Conservation (phyloP, 1,284 basidiomycete genomes). For the Coriolopsis trogii region DNA sequence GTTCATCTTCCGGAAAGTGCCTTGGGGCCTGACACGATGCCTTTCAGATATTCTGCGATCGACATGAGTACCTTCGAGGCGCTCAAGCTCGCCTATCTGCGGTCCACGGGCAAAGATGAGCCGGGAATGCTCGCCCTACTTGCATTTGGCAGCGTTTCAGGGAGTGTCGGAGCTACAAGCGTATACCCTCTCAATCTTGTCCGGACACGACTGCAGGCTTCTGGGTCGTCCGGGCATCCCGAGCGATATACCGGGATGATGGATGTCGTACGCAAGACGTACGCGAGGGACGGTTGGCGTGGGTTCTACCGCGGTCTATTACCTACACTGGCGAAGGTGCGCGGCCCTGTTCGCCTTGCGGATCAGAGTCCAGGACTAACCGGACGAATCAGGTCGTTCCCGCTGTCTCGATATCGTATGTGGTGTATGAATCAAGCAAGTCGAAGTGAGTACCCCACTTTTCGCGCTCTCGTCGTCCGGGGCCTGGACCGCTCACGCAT, state of each 20-base stretch:
- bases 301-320: slow-evolving; percentile 95
- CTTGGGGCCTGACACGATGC: slow-evolving; percentile 4
- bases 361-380: slow-evolving; percentile 7
- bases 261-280: slow-evolving; percentile 87
- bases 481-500: slow-evolving; percentile 6
- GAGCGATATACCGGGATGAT: slow-evolving; percentile 85
- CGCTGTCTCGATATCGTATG: slow-evolving; percentile 92
- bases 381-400: slow-evolving; percentile 72
- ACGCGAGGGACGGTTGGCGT: slow-evolving; percentile 85
- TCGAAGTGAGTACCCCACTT: slow-evolving; percentile 54
- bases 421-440: slow-evolving; percentile 86
- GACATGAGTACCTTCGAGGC: slow-evolving; percentile 97
- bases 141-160: slow-evolving; percentile 88
- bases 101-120: slow-evolving; percentile 81
- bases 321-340: slow-evolving; percentile 88
- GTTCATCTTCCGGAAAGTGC: slow-evolving; percentile 7
- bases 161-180: slow-evolving; percentile 88
- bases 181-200: slow-evolving; percentile 95
- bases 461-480: neutral
- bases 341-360: slow-evolving; percentile 14
- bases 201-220: slow-evolving; percentile 93
- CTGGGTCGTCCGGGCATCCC: slow-evolving; percentile 91
- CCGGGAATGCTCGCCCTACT: slow-evolving; percentile 83
- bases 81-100: slow-evolving; percentile 82
- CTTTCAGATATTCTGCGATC: slow-evolving; percentile 79